phyloP scores from a whole-genome alignment of 2,329 filamentous ascomycete genomes.

The Blumeria hordei region DNA sequence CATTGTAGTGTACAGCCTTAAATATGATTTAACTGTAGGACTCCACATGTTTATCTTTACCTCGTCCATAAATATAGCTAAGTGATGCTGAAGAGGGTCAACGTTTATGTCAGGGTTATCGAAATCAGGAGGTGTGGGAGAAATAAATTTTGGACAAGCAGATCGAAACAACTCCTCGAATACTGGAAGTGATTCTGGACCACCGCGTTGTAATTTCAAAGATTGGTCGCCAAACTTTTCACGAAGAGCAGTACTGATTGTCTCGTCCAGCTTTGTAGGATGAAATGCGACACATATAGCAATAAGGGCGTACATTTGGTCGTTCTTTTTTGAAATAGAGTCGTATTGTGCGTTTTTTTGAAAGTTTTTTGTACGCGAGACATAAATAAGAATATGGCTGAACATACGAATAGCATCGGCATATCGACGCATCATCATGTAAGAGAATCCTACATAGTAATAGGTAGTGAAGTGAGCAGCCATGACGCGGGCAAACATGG shows the following conservation, averaged over 20 bases:
- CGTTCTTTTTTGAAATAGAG: constrained; percentile 98
- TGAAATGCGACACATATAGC: constrained; percentile 98
- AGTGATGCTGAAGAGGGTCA: constrained; percentile 92
- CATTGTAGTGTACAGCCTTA: constrained; percentile 98
- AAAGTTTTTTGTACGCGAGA: constrained; percentile 98
- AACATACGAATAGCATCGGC: constrained; percentile 99
- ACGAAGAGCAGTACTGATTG: constrained; percentile 88
- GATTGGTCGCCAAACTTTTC: constrained; percentile 99
- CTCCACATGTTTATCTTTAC: constrained; percentile 98
- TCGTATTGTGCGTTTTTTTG: constrained; percentile 98
- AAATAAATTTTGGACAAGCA: constrained; percentile 99
- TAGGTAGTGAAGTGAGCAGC: constrained; percentile 98
- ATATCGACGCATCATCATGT: constrained; percentile 99
- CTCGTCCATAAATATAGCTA: constrained; percentile 97
- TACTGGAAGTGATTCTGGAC: constrained; percentile 80
- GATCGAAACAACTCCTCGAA: constrained; percentile 96
- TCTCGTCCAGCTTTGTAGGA: constrained; percentile 90
- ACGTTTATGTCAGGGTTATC: constrained; percentile 90
- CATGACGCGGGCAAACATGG: constrained; percentile 99
- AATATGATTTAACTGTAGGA: constrained; percentile 92
- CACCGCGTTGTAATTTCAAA: constrained; percentile 83
- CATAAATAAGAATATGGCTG: constrained; percentile 98
- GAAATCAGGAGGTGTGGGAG: constrained; percentile 87
- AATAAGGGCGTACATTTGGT: constrained; percentile 98
- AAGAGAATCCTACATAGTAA: constrained; percentile 99